Percentiles rank a stretch among this genome's conserved stretches.
phyloP scores from a whole-genome alignment of 1,139 yeast genomes.

The Candida sanyaensis region DNA sequence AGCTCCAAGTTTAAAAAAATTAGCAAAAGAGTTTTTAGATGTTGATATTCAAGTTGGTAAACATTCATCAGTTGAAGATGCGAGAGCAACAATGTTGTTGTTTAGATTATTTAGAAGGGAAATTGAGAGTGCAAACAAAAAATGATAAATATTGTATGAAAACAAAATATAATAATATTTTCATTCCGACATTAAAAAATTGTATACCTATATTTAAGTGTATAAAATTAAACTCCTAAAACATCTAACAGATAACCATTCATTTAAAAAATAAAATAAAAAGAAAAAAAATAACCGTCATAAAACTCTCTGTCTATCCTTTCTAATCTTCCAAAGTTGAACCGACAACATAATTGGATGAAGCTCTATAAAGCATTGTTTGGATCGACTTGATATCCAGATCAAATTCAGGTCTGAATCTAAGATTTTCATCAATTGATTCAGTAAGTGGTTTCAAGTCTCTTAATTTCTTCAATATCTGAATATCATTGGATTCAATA shows the following conservation, averaged over 20 bases:
- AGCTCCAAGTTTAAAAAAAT: slow-evolving; percentile 70
- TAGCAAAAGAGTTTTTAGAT: slow-evolving; percentile 58
- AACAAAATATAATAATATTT: not conserved
- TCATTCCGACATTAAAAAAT: not conserved
- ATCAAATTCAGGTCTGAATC: slow-evolving; percentile 16
- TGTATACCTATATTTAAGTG: too few relatives aligned
- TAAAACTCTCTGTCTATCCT: too few relatives aligned
- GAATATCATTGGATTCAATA: slow-evolving; percentile 16
- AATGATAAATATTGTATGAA: not conserved
- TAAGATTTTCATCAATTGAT: slow-evolving; percentile 16
- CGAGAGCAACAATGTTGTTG: slow-evolving; percentile 80
- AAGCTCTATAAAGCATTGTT: slow-evolving; percentile 42
- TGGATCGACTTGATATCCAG: slow-evolving; percentile 27
- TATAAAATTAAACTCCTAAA: too few relatives aligned
- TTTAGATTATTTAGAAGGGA: slow-evolving; percentile 63
- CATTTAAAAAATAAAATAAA: too few relatives aligned
- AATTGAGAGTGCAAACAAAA: slow-evolving; percentile 44
- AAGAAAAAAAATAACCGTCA: too few relatives aligned
- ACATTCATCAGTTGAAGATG: slow-evolving; percentile 92
- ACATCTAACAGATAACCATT: too few relatives aligned
- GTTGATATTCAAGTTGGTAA: slow-evolving; percentile 70
- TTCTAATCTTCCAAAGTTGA: slow-evolving; percentile 34
- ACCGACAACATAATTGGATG: slow-evolving; percentile 42
- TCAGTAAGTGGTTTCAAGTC: slow-evolving; percentile 19
- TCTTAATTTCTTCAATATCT: slow-evolving; percentile 15